Conservation (phyloP, 2,329 filamentous ascomycete species). For the Capronia americana region DNA sequence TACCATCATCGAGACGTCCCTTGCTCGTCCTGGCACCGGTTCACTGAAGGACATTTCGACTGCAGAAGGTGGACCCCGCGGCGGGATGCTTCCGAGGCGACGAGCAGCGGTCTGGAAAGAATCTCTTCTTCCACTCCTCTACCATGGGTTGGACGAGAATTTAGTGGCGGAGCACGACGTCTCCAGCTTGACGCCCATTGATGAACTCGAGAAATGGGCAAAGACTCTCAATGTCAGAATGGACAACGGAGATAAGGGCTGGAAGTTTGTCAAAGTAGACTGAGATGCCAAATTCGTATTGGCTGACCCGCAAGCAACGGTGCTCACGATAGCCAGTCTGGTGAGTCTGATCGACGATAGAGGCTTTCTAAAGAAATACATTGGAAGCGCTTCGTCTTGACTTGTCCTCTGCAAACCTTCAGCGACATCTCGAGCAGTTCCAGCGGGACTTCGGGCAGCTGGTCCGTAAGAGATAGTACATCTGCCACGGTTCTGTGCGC, state of each 20-base stretch:
- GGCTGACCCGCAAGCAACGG: too few relatives aligned
- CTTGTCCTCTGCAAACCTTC: neutral
- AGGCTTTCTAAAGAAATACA: too few relatives aligned
- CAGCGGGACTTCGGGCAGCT: neutral
- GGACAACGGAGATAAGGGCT: neutral
- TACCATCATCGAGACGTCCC: neutral
- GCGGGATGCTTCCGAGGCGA: neutral
- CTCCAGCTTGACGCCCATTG: neutral
- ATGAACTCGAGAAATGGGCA: conserved; percentile 5
- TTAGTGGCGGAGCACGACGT: neutral
- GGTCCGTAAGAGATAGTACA: too few relatives aligned
- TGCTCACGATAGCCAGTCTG: too few relatives aligned
- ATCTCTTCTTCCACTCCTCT: conserved; percentile 6
- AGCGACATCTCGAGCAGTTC: neutral
- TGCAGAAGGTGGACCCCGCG: neutral
- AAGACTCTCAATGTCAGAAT: neutral
- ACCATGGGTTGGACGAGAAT: conserved; percentile 1
- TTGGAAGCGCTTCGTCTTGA: neutral
- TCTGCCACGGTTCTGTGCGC: neutral
- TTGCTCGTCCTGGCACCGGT: neutral
- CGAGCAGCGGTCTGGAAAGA: conserved; percentile 3
- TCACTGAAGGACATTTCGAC: neutral
- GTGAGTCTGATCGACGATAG: too few relatives aligned
- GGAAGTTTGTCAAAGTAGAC: conserved; percentile 1
- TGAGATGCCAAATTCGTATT: neutral